Evolutionary conservation across 2,329 filamentous ascomycete genomes (phyloP).

Genomic region (Talaromyces marneffei): DNA sequence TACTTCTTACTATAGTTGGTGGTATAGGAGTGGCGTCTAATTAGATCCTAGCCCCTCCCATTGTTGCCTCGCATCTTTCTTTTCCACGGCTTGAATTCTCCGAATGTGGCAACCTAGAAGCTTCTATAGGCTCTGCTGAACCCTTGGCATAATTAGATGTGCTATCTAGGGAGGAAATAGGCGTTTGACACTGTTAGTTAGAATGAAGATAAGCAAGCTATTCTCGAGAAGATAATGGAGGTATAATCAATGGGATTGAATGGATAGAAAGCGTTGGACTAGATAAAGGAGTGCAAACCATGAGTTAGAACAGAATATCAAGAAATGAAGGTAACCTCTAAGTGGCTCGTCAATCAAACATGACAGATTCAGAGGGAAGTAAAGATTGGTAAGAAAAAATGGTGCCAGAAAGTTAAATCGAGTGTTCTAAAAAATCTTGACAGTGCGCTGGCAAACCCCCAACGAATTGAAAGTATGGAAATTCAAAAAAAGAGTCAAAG

Average conservation of each 20-base stretch:
- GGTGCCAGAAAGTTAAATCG: slow-evolving; percentile 6
- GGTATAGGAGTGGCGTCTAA: slow-evolving; percentile 4
- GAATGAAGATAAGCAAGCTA: background rate
- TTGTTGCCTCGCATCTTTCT: background rate
- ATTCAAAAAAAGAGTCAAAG: background rate
- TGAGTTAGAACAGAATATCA: slow-evolving; percentile 1
- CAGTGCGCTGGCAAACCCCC: slow-evolving; percentile 8
- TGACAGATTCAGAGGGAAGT: slow-evolving; percentile 2
- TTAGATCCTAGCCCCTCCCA: background rate
- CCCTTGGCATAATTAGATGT: background rate
- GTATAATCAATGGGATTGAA: background rate
- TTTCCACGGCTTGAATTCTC: background rate
- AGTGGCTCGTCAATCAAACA: background rate
- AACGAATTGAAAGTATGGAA: slow-evolving; percentile 6
- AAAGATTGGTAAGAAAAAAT: background rate
- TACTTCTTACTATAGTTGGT: background rate
- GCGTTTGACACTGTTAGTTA: background rate
- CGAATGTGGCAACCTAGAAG: background rate
- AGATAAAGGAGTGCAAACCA: background rate
- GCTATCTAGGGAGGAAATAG: background rate
- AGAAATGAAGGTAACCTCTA: slow-evolving; percentile 7
- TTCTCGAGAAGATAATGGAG: background rate
- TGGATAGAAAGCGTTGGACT: background rate
- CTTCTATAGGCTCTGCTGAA: background rate
- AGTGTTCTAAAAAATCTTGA: background rate